phyloP scores from a whole-genome alignment of 139 green algal species.

The Haematococcus sp. region DNA sequence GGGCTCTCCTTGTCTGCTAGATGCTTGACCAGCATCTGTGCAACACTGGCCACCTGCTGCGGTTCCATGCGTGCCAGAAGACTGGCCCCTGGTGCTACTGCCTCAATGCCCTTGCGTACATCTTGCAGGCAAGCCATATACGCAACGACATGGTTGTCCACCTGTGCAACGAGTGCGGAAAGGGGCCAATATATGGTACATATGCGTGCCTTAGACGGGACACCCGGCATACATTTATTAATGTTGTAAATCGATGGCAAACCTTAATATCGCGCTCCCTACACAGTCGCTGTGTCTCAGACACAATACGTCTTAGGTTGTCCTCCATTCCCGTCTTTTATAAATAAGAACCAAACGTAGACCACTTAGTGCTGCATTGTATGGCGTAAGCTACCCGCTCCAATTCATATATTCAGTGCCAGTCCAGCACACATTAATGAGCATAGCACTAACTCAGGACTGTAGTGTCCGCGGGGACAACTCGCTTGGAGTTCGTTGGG shows the following conservation, averaged over 20 bases:
- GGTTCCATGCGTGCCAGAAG: conserved; percentile 11
- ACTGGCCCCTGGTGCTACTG: neutral
- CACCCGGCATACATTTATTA: too few relatives aligned
- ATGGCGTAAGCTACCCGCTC: too few relatives aligned
- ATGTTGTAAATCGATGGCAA: neutral
- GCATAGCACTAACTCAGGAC: too few relatives aligned
- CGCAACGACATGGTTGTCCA: conserved; percentile 11
- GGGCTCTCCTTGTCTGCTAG: conserved; percentile 9
- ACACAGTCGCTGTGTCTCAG: conserved; percentile 24
- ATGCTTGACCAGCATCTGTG: conserved; percentile 1
- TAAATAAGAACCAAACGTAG: neutral
- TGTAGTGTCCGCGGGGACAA: too few relatives aligned
- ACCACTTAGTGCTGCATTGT: too few relatives aligned
- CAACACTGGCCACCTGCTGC: conserved; percentile 10
- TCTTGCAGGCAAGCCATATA: conserved; percentile 33
- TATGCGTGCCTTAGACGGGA: too few relatives aligned
- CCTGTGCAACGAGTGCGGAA: too few relatives aligned
- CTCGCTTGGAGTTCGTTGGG: too few relatives aligned
- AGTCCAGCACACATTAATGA: too few relatives aligned
- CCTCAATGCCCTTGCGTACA: conserved; percentile 15
- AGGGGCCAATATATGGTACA: too few relatives aligned
- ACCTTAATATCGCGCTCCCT: conserved; percentile 42
- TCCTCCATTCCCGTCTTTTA: conserved; percentile 32
- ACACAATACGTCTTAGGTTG: conserved; percentile 40
- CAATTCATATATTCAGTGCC: too few relatives aligned